These are phyloP conservation scores for Ascochyta pisi DNA, from an alignment of 2,329 filamentous ascomycete species.

Conservation along the genomic window DNA sequence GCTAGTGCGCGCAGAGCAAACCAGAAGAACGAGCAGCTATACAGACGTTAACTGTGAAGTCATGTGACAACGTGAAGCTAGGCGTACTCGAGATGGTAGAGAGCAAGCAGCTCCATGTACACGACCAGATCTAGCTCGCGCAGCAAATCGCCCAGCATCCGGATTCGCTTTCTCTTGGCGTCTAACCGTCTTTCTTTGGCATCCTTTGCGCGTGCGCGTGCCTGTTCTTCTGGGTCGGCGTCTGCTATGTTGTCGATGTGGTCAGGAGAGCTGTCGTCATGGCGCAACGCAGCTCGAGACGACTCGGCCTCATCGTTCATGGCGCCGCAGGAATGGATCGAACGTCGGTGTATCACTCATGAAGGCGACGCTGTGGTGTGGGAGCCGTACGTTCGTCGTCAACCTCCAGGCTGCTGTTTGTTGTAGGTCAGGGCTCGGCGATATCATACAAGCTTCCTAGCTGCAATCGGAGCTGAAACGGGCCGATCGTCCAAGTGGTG, in stretches of 20 bases:
- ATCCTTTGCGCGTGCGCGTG: slow-evolving; percentile 26
- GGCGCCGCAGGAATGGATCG: slow-evolving; percentile 31
- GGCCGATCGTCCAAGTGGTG: slow-evolving; percentile 36
- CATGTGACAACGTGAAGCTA: slow-evolving; percentile 3
- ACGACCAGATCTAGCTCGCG: slow-evolving; percentile 65
- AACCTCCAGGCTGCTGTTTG: slow-evolving; percentile 19
- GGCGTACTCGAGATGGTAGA: slow-evolving; percentile 69
- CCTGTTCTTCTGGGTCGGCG: slow-evolving; percentile 29
- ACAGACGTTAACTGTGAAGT: slow-evolving; percentile 10
- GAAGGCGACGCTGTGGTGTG: slow-evolving; percentile 27
- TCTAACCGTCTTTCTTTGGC: slow-evolving; percentile 39
- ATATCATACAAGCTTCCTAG: slow-evolving; percentile 6
- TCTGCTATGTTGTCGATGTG: slow-evolving; percentile 23
- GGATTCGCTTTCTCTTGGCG: slow-evolving; percentile 46
- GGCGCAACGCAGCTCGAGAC: slow-evolving; percentile 38
- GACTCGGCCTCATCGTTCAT: slow-evolving; percentile 51
- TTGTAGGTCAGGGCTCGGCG: slow-evolving; percentile 6
- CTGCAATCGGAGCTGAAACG: slow-evolving; percentile 6
- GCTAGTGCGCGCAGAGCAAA: slow-evolving; percentile 62
- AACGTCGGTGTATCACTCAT: slow-evolving; percentile 31
- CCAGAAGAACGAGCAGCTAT: slow-evolving; percentile 64
- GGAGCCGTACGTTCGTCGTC: slow-evolving; percentile 7
- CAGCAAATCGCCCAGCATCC: slow-evolving; percentile 61
- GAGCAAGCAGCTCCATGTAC: slow-evolving; percentile 66
- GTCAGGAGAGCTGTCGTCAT: slow-evolving; percentile 22